Base-by-base conservation (phyloP, 495 filamentous ascomycete species). In the Neurospora cerealis region DNA sequence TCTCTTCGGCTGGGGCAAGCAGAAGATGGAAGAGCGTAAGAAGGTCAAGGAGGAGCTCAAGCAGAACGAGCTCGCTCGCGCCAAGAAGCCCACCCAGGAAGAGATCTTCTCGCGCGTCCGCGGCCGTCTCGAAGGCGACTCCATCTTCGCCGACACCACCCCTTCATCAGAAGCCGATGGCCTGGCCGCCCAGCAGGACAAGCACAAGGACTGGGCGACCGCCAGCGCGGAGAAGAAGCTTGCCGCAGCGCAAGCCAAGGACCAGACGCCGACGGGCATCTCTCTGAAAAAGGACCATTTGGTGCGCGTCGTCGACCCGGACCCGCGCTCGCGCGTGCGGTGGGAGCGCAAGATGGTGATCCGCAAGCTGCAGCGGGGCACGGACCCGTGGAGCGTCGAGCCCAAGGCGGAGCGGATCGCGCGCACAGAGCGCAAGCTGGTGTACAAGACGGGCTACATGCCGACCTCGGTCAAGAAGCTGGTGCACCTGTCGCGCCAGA, bases 401-500 rank as follows among this genome's bases (percentile, higher is more conserved):
- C 88, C 89, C 7, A 86, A 87, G 74, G 81, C 82, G 54, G 86
- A 91, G 73, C 81, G 86, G 60, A 87, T 97, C 70, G 85, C 89
- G 80, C 88, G 89, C 36, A 91, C 92, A 34, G 96, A 99, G 85
- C 87, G 93, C 73, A 84, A 91, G 79, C 84, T 87, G 60, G 77
- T 88, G 2, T 86, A 84, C 78, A 89, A 89, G 78, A 92, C 89
- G 69, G 86, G 89, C 28, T 86, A 85, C 75, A 83, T 97, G 74
- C 90, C 93, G 79, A 97, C 96, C 0, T 91, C 88, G 17, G 82
- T 92, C 70, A 98, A 98, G 89, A 98, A 98, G 86, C 87, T 99
- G 70, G 90, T 89, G 5, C 87, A 90, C 21, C 82, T 99, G 71
- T 92, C 94, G 41, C 87, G 90, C 38, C 96, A 98, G 85, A 96